These are phyloP conservation scores for Sarocladium oryzae DNA, from an alignment of 2,329 filamentous ascomycete genomes.

Conservation along the genomic window DNA sequence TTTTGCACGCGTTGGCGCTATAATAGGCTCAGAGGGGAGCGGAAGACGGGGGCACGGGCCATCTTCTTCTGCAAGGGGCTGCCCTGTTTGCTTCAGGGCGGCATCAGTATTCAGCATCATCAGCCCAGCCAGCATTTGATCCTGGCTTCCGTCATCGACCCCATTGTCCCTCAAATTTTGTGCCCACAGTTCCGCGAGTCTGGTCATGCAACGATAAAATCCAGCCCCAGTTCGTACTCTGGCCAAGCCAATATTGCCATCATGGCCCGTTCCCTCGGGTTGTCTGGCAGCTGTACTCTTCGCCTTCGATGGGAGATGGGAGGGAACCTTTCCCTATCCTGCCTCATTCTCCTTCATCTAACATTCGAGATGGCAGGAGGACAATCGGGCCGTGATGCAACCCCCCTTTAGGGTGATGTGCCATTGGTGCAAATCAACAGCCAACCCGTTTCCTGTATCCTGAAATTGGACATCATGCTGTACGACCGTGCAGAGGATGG, in stretches of 20 bases:
- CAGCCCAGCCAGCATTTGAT: no score
- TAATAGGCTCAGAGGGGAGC: background rate
- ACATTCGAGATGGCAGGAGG: no score
- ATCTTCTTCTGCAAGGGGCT: constrained; percentile 3
- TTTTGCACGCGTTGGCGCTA: background rate
- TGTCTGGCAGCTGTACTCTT: background rate
- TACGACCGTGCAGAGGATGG: no score
- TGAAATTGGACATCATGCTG: background rate
- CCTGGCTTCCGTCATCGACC: background rate
- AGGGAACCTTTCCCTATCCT: no score
- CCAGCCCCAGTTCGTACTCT: background rate
- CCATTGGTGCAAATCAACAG: no score
- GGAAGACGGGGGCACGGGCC: background rate
- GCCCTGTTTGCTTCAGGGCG: background rate
- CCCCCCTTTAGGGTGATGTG: no score
- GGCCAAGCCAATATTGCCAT: background rate
- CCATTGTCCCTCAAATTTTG: background rate
- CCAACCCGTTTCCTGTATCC: background rate
- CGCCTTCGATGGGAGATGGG: no score
- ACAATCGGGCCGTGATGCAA: no score
- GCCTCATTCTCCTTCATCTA: no score
- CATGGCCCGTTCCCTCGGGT: background rate
- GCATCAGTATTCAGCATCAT: no score
- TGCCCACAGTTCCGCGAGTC: background rate
- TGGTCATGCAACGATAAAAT: constrained; percentile 3